These are phyloP conservation scores for Rhizopogon roseolus DNA, from an alignment of 768 basidiomycete species.

Conservation along the genomic window DNA sequence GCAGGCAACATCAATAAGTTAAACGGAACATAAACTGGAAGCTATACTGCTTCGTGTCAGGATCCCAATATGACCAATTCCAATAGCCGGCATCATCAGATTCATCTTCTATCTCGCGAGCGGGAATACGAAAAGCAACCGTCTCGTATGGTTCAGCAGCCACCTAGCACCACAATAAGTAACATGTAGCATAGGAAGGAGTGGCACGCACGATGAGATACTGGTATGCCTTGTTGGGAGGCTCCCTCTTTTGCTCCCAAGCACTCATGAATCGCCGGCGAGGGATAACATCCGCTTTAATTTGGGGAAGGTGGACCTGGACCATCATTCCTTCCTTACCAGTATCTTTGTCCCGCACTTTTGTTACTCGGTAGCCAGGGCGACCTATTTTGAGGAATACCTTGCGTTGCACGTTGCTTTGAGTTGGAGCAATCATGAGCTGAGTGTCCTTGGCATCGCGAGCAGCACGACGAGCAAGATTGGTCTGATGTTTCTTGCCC, in stretches of 20 bases:
- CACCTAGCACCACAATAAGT: conserved; percentile 54
- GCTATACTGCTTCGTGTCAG: conserved; percentile 97
- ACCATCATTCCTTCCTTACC: conserved; percentile 97
- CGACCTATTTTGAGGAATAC: conserved; percentile 96
- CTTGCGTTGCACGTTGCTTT: conserved; percentile 81
- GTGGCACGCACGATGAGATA: conserved; percentile 81
- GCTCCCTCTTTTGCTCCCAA: conserved; percentile 95
- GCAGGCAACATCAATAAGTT: conserved; percentile 21
- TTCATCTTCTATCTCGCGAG: conserved; percentile 95
- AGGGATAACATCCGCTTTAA: conserved; percentile 81
- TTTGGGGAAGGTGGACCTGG: conserved; percentile 93
- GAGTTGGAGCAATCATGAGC: conserved; percentile 81
- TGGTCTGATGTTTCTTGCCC: conserved; percentile 99
- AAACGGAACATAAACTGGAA: conserved; percentile 96
- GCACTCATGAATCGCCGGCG: conserved; percentile 93
- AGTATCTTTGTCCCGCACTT: conserved; percentile 87
- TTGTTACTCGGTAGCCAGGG: conserved; percentile 94
- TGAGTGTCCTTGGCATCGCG: conserved; percentile 93
- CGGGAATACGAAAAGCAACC: conserved; percentile 97
- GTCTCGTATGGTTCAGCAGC: conserved; percentile 99
- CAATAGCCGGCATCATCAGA: conserved; percentile 85
- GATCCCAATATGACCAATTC: conserved; percentile 99
- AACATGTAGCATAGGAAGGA: conserved; percentile 6
- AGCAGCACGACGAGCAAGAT: conserved; percentile 95
- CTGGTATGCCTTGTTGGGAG: conserved; percentile 94